phyloP scores from a whole-genome alignment of 2,329 filamentous ascomycete species.

The Neonectria ditissima region DNA sequence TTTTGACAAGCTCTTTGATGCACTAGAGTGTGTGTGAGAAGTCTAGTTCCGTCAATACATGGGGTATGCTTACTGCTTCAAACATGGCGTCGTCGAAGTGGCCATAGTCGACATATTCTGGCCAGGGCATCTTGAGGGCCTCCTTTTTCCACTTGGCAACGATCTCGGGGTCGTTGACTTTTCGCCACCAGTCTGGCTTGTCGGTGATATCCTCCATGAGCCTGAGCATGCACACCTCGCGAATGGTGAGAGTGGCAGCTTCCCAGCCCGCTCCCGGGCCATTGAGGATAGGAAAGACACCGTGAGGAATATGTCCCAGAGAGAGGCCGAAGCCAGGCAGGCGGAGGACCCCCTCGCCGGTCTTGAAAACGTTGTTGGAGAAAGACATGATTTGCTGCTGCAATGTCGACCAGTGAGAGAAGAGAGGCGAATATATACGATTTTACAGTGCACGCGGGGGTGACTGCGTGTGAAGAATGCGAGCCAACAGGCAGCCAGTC shows the following conservation, averaged over 20 bases:
- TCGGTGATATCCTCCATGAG: conserved; percentile 50
- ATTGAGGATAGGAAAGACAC: conserved; percentile 40
- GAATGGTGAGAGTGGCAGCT: conserved; percentile 45
- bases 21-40: conserved; percentile 39
- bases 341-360: conserved; percentile 4
- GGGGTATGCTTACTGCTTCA: conserved; percentile 37
- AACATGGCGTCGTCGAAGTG: conserved; percentile 49
- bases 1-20: conserved; percentile 49
- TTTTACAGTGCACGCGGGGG: background rate
- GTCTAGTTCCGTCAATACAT: too few species aligned
- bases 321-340: conserved; percentile 47
- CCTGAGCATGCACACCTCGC: conserved; percentile 50
- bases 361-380: background rate
- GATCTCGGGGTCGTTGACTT: conserved; percentile 45
- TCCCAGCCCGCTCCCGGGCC: conserved; percentile 37
- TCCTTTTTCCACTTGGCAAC: conserved; percentile 47
- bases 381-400: background rate
- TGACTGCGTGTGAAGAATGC: background rate
- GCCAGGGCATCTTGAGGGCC: conserved; percentile 47
- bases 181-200: conserved; percentile 52
- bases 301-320: conserved; percentile 22
- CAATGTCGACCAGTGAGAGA: background rate
- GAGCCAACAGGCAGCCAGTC: background rate
- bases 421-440: background rate
- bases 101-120: conserved; percentile 31